Percentiles rank a stretch among this genome's conserved stretches.
phyloP scores from a whole-genome alignment of 441 rosid species.

The Manihot esculenta region DNA sequence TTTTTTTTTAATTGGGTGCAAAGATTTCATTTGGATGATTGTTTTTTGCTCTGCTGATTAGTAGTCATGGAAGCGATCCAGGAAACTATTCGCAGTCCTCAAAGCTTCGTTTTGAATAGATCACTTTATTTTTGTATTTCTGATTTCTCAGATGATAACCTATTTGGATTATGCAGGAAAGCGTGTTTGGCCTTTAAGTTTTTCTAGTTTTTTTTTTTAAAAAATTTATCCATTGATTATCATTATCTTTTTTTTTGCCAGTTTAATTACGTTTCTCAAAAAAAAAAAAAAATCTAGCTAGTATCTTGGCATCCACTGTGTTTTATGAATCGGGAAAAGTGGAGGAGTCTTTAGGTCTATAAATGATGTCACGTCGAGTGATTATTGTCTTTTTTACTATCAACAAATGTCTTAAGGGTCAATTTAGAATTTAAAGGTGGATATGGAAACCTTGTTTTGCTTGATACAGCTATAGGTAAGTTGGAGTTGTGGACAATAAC shows the following conservation, averaged over 20 bases:
- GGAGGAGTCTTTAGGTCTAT: background rate
- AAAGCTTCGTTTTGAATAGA: too few species aligned
- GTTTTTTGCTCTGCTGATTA: conserved; percentile 8
- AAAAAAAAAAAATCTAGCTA: too few species aligned
- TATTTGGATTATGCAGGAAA: background rate
- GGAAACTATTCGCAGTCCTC: background rate
- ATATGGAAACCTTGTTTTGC: background rate
- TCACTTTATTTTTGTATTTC: background rate
- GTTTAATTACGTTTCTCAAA: background rate
- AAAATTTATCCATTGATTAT: too few species aligned
- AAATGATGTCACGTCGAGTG: background rate
- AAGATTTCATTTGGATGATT: background rate
- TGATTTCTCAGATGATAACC: background rate
- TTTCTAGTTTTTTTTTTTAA: background rate
- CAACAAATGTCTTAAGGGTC: background rate
- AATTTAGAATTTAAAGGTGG: background rate
- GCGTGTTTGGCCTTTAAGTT: background rate
- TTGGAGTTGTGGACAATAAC: background rate
- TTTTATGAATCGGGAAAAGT: background rate
- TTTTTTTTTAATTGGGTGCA: background rate
- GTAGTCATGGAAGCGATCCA: background rate
- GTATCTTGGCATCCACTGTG: background rate
- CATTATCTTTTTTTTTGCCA: background rate
- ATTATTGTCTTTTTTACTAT: background rate
- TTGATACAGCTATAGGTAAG: background rate